Evolutionary conservation across 768 basidiomycete species (phyloP).

Genomic region (Podaxis pistillaris): DNA sequence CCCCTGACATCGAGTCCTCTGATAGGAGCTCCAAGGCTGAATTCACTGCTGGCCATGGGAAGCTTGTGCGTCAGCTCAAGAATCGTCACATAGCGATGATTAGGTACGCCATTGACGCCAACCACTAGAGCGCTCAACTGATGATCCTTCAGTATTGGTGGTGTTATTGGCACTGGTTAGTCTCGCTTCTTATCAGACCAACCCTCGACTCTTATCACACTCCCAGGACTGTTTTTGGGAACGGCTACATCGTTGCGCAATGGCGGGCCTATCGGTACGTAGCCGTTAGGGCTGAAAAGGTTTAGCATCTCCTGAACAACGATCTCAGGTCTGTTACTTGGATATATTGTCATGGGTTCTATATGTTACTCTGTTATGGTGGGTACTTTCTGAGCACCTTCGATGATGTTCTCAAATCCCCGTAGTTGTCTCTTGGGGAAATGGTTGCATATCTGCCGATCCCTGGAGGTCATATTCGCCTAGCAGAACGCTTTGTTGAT

Average conservation of each 20-base stretch:
- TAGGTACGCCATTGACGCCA: constrained; percentile 37
- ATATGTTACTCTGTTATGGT: constrained; percentile 77
- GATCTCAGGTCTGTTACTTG: constrained; percentile 58
- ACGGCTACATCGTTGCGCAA: constrained; percentile 45
- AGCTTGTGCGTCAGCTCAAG: constrained; percentile 62
- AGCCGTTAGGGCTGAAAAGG: background rate
- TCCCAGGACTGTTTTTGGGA: constrained; percentile 65
- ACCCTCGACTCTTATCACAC: background rate
- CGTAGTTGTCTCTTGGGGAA: constrained; percentile 65
- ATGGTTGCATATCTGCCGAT: constrained; percentile 80
- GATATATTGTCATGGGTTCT: constrained; percentile 62
- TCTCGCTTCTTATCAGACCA: constrained; percentile 17
- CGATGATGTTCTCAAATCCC: background rate
- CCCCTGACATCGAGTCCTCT: constrained; percentile 11
- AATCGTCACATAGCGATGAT: constrained; percentile 85
- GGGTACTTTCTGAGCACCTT: constrained; percentile 13
- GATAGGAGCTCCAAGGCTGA: background rate
- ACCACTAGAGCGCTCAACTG: background rate
- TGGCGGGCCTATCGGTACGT: constrained; percentile 70
- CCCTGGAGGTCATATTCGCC: constrained; percentile 75
- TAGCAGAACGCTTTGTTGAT: constrained; percentile 82
- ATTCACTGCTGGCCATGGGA: constrained; percentile 12
- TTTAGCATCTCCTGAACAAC: background rate
- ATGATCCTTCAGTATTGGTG: constrained; percentile 47
- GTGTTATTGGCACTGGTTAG: constrained; percentile 59